A percentile compares a stretch with the other conserved stretches of the same genome.
These are phyloP conservation scores for Anthostomella pinea DNA, from an alignment of 2,329 filamentous ascomycete species.

Conservation along the genomic window DNA sequence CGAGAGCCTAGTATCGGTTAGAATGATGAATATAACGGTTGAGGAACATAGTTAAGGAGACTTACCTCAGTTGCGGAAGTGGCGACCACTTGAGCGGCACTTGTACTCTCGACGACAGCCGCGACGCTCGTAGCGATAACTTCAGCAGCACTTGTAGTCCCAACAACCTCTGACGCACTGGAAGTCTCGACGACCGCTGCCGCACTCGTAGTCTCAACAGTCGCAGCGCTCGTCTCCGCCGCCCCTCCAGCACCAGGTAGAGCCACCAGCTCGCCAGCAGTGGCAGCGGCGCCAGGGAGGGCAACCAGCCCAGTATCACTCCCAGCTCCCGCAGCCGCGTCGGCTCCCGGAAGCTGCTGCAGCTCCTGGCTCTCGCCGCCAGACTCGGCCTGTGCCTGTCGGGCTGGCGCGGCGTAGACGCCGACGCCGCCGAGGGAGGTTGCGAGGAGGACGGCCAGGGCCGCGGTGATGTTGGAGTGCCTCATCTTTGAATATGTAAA, in stretches of 20 bases:
- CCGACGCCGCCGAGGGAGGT: conserved; percentile 2
- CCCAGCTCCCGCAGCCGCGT: background rate
- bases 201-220: background rate
- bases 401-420: conserved; percentile 11
- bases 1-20: no score
- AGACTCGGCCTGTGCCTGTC: no score
- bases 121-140: no score
- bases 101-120: no score
- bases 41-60: no score
- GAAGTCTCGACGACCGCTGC: background rate
- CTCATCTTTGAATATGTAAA: conserved; percentile 11
- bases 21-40: no score
- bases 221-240: background rate
- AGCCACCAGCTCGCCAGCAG: conserved; percentile 16
- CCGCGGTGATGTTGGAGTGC: conserved; percentile 11
- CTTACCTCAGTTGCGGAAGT: background rate
- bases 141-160: background rate
- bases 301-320: conserved; percentile 6
- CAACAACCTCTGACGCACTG: no score
- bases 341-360: background rate
- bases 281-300: conserved; percentile 17
- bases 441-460: conserved; percentile 10
- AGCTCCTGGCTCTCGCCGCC: background rate
- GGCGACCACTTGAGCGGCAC: no score
- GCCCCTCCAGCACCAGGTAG: conserved; percentile 8